Evolutionary conservation across 805 yeast genomes (phyloP).

Genomic region (Saccharomycopsis fermentans): DNA sequence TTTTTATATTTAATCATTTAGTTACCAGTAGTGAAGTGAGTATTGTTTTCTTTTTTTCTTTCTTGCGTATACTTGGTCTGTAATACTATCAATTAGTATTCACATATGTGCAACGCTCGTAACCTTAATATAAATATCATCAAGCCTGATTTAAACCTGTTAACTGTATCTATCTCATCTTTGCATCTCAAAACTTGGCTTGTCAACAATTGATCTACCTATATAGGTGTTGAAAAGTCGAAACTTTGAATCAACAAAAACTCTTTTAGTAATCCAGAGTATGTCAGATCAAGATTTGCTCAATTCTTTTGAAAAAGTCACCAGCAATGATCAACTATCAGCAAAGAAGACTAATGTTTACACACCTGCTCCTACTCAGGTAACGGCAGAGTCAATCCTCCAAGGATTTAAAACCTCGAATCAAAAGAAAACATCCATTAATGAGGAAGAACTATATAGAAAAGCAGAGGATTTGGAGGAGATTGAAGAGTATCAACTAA

Average conservation of each 20-base stretch:
- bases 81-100: not conserved
- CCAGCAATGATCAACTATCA: not conserved
- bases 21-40: not conserved
- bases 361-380: slow-evolving; percentile 29
- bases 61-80: not conserved
- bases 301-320: not conserved
- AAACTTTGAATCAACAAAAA: not conserved
- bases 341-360: not conserved
- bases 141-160: too few species aligned
- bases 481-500: slow-evolving; percentile 58
- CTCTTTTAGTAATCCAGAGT: not conserved
- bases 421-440: slow-evolving; percentile 14
- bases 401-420: slow-evolving; percentile 48
- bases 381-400: slow-evolving; percentile 55
- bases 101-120: not conserved
- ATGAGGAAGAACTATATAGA: slow-evolving; percentile 31
- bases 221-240: too few species aligned
- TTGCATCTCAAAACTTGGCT: too few species aligned
- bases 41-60: not conserved
- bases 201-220: too few species aligned
- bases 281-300: not conserved
- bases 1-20: too few species aligned
- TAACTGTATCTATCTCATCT: too few species aligned
- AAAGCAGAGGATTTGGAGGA: slow-evolving; percentile 71
- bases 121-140: not conserved